Evolutionary conservation across 2,329 filamentous ascomycete species (phyloP).

Genomic region (Paraconiothyrium sp.): DNA sequence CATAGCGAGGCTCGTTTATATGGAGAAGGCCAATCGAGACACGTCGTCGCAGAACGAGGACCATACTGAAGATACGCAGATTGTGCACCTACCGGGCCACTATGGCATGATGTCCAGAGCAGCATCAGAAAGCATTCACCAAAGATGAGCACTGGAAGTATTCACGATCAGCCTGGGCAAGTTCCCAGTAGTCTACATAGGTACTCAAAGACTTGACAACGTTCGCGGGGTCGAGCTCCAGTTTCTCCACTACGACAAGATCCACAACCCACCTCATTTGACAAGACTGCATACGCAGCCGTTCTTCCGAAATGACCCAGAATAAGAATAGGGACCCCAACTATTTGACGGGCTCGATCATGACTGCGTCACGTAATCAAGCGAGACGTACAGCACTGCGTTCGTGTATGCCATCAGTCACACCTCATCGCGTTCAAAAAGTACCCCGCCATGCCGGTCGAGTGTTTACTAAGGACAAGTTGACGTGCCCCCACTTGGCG

Average conservation of each 20-base stretch:
- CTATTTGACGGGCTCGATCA: not conserved
- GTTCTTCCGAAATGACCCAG: not conserved
- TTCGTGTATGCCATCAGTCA: not conserved
- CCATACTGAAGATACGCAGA: not conserved
- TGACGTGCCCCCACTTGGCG: conserved; percentile 4
- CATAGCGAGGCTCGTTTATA: not conserved
- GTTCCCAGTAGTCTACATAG: not conserved
- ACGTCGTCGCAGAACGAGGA: not conserved
- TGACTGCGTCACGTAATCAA: not conserved
- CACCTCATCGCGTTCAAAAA: not conserved
- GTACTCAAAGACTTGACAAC: not conserved
- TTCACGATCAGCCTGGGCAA: not conserved
- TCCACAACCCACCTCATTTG: not conserved
- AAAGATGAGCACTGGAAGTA: not conserved
- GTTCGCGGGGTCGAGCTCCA: not conserved
- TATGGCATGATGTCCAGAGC: not conserved
- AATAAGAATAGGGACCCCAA: not conserved
- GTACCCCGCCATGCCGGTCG: conserved; percentile 8
- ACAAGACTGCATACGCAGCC: not conserved
- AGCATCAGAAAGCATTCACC: not conserved
- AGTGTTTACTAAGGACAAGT: not conserved
- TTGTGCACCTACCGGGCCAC: not conserved
- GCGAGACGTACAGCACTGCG: not conserved
- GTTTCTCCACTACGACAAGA: not conserved
- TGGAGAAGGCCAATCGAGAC: not conserved